Percentiles rank a stretch among this genome's conserved stretches.
These are phyloP conservation scores for Kuraishia hungarica DNA, from an alignment of 805 yeast species.

Conservation along the genomic window DNA sequence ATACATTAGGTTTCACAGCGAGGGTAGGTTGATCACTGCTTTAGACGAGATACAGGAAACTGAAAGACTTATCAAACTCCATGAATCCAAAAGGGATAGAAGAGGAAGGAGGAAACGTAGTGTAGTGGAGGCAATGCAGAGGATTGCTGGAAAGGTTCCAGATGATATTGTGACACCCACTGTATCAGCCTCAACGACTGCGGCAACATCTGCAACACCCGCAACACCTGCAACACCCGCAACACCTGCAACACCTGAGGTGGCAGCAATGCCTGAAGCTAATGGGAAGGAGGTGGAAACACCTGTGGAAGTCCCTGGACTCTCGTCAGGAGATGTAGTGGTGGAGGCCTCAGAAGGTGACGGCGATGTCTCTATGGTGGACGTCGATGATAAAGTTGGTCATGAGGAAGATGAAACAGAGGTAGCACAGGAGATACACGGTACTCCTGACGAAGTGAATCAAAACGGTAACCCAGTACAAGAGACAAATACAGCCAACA, in stretches of 20 bases:
- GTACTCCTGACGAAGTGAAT: too few species aligned
- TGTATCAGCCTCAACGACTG: not conserved
- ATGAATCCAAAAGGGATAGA: slow-evolving; percentile 21
- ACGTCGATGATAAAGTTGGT: slow-evolving; percentile 8
- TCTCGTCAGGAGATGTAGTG: too few species aligned
- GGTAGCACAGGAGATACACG: slow-evolving; percentile 14
- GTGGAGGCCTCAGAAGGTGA: not conserved
- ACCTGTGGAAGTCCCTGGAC: not conserved
- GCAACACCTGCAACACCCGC: not conserved
- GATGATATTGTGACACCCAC: slow-evolving; percentile 18
- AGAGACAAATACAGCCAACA: slow-evolving; percentile 7
- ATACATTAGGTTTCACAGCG: slow-evolving; percentile 44
- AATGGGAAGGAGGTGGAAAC: not conserved
- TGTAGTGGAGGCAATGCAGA: slow-evolving; percentile 4
- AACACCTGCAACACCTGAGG: too few species aligned
- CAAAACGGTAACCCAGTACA: not conserved
- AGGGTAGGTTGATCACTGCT: slow-evolving; percentile 49
- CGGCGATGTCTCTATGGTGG: not conserved
- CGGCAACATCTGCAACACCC: not conserved
- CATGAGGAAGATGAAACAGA: slow-evolving; percentile 17
- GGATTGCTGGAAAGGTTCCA: slow-evolving; percentile 22
- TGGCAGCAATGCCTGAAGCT: not conserved
- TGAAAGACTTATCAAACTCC: slow-evolving; percentile 21
- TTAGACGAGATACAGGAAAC: slow-evolving; percentile 49
- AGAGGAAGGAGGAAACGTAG: slow-evolving; percentile 24